Base-by-base conservation (phyloP, 345 rosid species). In the Populus tremula region DNA sequence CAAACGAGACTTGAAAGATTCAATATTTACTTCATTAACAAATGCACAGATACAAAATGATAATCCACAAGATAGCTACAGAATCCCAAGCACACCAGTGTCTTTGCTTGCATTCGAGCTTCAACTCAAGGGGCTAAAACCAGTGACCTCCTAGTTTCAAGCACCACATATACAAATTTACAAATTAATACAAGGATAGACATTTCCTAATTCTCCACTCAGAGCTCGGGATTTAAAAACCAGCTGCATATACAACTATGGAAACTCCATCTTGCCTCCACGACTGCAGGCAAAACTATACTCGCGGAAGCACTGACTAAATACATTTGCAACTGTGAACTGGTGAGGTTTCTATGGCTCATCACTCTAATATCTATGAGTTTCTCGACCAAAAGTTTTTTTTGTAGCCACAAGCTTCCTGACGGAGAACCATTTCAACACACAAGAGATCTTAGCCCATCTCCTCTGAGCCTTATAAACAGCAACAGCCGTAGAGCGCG, bases 401-500 rank as follows among this genome's bases (percentile, higher is more conserved):
- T 78, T 89, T 69, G 74, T 77, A 67, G 84, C 84, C 77, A 85
- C 94, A 65, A 75, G 82, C 78, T 74, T 92, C 83, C 85, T 87
- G 39, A 93, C 82, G 20, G 89, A 85, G 71, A 96, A 86, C 96
- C 94, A 93, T 83, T 91, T 92, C 73, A 94, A 82, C 71, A 96
- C 92, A 43, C 93, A 91, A 77, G 85, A 91, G 56, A 96, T 79
- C 89, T 88, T 96, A 59, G 90, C 89, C 99, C 99, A 96, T 83
- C 98, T 88, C 85, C 78, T 91, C 73, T 91, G 91, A 33, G 97
- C 98, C 77, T 88, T 88, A 66, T 77, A 91, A 10, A 82, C 83
- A 29, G 82, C 82, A 71, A 69, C 67, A 21, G 83, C 36, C 21
- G 83, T 54, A 10, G 86, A 69, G 31, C 83, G 89, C 67, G 84